phyloP scores from a whole-genome alignment of 2,329 filamentous ascomycete genomes.

The Neonectria sp. region DNA sequence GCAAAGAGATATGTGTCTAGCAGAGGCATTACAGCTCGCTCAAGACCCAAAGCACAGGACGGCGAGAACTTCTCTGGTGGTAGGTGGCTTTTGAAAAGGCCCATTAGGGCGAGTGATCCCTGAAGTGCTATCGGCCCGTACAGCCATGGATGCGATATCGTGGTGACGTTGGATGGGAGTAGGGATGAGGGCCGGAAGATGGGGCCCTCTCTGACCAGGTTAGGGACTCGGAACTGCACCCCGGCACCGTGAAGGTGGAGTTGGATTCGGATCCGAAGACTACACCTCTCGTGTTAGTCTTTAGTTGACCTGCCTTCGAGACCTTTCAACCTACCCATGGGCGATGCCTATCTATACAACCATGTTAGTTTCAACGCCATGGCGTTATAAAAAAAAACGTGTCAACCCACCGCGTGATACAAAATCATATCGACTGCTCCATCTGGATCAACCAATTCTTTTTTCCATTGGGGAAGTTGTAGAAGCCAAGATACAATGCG shows the following conservation, averaged over 20 bases:
- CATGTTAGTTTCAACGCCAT: slow-evolving; percentile 25
- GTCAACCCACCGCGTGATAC: slow-evolving; percentile 43
- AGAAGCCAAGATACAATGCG: slow-evolving; percentile 38
- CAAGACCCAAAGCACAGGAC: slow-evolving; percentile 39
- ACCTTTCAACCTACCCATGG: slow-evolving; percentile 35
- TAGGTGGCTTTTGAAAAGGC: slow-evolving; percentile 36
- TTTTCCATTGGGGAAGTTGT: slow-evolving; percentile 33
- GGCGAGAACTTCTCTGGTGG: slow-evolving; percentile 42
- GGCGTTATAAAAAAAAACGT: too few species aligned
- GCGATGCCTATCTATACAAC: slow-evolving; percentile 38
- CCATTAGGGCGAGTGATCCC: slow-evolving; percentile 34
- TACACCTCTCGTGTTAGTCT: slow-evolving; percentile 5
- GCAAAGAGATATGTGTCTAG: slow-evolving; percentile 25
- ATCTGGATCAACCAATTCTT: slow-evolving; percentile 31
- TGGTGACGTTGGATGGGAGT: slow-evolving; percentile 2
- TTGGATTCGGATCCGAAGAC: slow-evolving; percentile 43
- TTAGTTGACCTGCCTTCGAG: background rate
- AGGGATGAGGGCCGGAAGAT: slow-evolving; percentile 16
- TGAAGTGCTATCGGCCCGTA: slow-evolving; percentile 33
- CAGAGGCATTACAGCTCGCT: slow-evolving; percentile 30
- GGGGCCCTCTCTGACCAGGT: slow-evolving; percentile 11
- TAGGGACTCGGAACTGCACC: slow-evolving; percentile 18
- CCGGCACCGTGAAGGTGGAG: slow-evolving; percentile 22
- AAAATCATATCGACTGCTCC: slow-evolving; percentile 43
- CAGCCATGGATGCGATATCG: slow-evolving; percentile 10